Evolutionary conservation across 495 filamentous ascomycete genomes (phyloP).

Genomic region (Usnea hakonensis): DNA sequence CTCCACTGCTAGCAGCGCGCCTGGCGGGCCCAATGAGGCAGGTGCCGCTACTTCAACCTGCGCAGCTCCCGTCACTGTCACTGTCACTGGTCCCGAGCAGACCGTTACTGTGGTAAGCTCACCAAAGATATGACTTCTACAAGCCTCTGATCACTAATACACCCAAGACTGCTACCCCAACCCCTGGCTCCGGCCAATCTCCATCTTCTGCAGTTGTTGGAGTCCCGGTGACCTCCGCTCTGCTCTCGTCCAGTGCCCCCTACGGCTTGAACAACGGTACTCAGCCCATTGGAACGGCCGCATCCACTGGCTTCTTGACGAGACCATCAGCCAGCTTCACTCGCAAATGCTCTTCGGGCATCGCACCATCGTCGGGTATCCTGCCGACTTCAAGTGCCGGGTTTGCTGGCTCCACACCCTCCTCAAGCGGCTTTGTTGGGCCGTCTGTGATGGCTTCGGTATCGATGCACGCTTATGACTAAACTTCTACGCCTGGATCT

Average conservation of each 20-base stretch:
- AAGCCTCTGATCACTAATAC: not conserved
- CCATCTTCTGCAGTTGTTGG: slow-evolving; percentile 10
- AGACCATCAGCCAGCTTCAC: slow-evolving; percentile 20
- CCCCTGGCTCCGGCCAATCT: slow-evolving; percentile 2
- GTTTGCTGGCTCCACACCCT: not conserved
- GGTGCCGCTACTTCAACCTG: slow-evolving; percentile 17
- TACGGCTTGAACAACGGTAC: slow-evolving; percentile 35
- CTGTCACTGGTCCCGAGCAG: slow-evolving; percentile 31
- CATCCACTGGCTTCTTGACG: slow-evolving; percentile 35
- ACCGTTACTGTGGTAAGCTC: slow-evolving; percentile 40
- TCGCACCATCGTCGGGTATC: no score
- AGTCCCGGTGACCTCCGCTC: not conserved
- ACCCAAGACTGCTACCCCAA: slow-evolving; percentile 5
- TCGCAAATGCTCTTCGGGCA: not conserved
- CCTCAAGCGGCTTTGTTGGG: not conserved
- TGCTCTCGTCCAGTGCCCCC: slow-evolving; percentile 20
- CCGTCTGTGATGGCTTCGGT: not conserved
- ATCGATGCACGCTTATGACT: not conserved
- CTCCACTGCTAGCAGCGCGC: slow-evolving; percentile 1
- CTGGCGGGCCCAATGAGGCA: slow-evolving; percentile 1
- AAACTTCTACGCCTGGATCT: not conserved
- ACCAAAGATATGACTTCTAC: not conserved
- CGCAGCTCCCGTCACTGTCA: slow-evolving; percentile 31
- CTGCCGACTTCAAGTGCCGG: no score
- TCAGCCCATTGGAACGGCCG: slow-evolving; percentile 22